Evolutionary conservation across 305 asterid genomes (phyloP).

Genomic region (Rubia tinctorum): DNA sequence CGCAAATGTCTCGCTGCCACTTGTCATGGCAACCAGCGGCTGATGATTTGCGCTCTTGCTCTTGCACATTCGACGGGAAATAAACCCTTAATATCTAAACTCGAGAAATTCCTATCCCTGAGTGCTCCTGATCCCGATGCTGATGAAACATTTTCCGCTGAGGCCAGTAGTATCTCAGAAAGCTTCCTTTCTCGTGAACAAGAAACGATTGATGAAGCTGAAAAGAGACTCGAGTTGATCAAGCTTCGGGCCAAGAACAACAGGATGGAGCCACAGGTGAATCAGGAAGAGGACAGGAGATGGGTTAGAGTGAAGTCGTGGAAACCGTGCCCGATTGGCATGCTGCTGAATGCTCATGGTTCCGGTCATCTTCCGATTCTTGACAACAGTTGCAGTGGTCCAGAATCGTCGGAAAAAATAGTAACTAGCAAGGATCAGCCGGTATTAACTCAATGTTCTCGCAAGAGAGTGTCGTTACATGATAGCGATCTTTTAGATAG

Average conservation of each 20-base stretch:
- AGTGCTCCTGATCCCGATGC: slow-evolving; percentile 20
- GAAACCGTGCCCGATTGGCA: slow-evolving; percentile 86
- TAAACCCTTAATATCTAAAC: slow-evolving; percentile 48
- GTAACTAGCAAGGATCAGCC: slow-evolving; percentile 19
- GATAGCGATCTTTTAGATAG: slow-evolving; percentile 30
- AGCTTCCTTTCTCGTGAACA: slow-evolving; percentile 44
- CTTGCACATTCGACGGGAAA: slow-evolving; percentile 53
- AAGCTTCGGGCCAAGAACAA: slow-evolving; percentile 24
- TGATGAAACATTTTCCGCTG: slow-evolving; percentile 19
- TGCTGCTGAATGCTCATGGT: slow-evolving; percentile 61
- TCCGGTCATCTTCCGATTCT: slow-evolving; percentile 59
- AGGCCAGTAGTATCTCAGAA: slow-evolving; percentile 17
- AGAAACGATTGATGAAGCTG: slow-evolving; percentile 44
- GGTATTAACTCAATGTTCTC: slow-evolving; percentile 22
- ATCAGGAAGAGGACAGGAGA: slow-evolving; percentile 25
- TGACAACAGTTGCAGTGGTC: slow-evolving; percentile 26
- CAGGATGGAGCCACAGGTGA: slow-evolving; percentile 17
- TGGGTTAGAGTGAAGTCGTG: slow-evolving; percentile 63
- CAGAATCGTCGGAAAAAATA: slow-evolving; percentile 22
- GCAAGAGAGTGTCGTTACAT: slow-evolving; percentile 54
- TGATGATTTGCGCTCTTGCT: slow-evolving; percentile 39
- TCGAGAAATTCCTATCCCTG: slow-evolving; percentile 47
- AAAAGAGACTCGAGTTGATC: slow-evolving; percentile 43
- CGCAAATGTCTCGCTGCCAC: slow-evolving; percentile 59
- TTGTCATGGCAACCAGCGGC: slow-evolving; percentile 40